Evolutionary conservation across 1,284 basidiomycete species (phyloP).

Genomic region (Ganoderma lucidum): DNA sequence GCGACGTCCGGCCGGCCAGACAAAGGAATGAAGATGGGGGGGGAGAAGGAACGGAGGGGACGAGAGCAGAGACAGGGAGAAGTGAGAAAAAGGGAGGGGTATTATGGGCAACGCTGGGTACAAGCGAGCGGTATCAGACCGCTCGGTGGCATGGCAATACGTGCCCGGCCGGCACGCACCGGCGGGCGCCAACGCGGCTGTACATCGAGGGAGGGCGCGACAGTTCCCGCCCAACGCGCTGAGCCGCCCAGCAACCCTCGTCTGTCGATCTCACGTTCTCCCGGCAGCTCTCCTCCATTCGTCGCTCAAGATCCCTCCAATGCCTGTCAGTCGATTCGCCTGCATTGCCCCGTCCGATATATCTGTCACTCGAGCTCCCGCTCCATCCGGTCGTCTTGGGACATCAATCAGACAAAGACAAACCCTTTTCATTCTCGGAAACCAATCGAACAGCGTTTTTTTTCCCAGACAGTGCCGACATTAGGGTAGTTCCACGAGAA

Average conservation of each 20-base stretch:
- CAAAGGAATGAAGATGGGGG: conserved; percentile 44
- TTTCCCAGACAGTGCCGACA: conserved; percentile 14
- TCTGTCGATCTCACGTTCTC: not conserved
- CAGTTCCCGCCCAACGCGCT: conserved; percentile 15
- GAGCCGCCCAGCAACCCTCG: not conserved
- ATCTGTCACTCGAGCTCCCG: conserved; percentile 25
- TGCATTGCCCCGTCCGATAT: conserved; percentile 23
- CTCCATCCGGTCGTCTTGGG: conserved; percentile 16
- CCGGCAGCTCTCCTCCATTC: not conserved
- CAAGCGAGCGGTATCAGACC: conserved; percentile 24
- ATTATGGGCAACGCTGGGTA: conserved; percentile 27
- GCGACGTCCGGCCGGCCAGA: conserved; percentile 62
- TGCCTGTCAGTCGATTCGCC: conserved; percentile 16
- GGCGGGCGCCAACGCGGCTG: conserved; percentile 5
- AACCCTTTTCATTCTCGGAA: conserved; percentile 15
- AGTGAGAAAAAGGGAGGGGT: conserved; percentile 28
- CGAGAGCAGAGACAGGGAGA: conserved; percentile 32
- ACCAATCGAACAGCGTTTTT: conserved; percentile 20
- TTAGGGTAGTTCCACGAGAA: conserved; percentile 8
- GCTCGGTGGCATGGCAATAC: conserved; percentile 32
- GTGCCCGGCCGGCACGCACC: conserved; percentile 15
- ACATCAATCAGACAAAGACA: conserved; percentile 28
- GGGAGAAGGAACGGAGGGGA: conserved; percentile 24
- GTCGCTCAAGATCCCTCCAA: conserved; percentile 8
- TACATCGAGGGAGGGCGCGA: conserved; percentile 24